Conservation (phyloP, 2,329 filamentous ascomycete species). For the Sordariomycetes sp. region DNA sequence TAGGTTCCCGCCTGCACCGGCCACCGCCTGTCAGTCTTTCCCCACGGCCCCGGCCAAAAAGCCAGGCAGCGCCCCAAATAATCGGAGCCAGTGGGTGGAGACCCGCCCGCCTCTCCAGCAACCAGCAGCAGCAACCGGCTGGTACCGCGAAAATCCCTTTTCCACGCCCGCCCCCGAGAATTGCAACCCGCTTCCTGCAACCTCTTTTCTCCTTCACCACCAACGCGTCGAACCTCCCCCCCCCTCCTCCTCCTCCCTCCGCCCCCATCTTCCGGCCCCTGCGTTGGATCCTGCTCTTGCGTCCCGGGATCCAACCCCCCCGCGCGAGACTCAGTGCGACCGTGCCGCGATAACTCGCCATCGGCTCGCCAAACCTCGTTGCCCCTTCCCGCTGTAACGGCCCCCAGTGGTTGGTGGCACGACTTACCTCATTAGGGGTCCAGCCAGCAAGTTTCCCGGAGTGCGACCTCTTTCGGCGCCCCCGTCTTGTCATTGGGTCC, state of each 20-base stretch:
- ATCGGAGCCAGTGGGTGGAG: not conserved
- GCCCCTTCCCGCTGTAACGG: not conserved
- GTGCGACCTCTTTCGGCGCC: not conserved
- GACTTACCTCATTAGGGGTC: not conserved
- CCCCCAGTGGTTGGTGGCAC: not conserved
- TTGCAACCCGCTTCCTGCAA: not conserved
- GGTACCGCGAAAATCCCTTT: not conserved
- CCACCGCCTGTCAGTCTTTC: too few relatives aligned
- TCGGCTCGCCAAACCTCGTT: not conserved
- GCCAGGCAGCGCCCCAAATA: not conserved
- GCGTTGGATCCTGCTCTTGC: not conserved
- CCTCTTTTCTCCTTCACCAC: not conserved
- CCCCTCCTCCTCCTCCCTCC: not conserved
- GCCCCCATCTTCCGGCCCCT: not conserved
- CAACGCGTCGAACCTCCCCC: not conserved
- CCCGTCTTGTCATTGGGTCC: not conserved
- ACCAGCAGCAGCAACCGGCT: not conserved
- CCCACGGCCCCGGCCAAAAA: not conserved
- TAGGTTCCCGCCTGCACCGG: too few relatives aligned
- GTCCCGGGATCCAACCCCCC: not conserved
- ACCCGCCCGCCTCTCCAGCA: not conserved
- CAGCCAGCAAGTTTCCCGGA: not conserved
- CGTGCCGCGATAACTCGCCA: not conserved
- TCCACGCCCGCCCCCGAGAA: not conserved
- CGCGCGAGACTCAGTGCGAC: not conserved